Evolutionary conservation across 2,329 filamentous ascomycete genomes (phyloP), one percentile per base, ranked within the genome.

Genomic region (Metarhizium rileyi): DNA sequence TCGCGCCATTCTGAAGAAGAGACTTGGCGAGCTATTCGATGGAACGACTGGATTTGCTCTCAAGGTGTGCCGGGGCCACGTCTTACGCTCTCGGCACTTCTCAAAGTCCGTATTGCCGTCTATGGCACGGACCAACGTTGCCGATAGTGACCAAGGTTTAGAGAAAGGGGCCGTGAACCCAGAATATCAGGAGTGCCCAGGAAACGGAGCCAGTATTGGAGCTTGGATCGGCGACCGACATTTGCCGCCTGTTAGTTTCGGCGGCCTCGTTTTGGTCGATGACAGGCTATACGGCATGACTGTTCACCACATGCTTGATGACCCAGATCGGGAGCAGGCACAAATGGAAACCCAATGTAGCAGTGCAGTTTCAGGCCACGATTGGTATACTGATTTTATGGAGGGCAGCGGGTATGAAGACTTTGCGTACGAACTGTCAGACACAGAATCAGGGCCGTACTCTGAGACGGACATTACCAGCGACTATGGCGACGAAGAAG

Each of bases 261-360:
- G 91, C 12, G 91, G 91, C 8, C 76, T 95, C 4, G 81, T 97
- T 38, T 71, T 93, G 28, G 81, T 97, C 2, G 90, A 97, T 61
- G 82, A 86, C 49, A 83, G 86, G 63, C 81, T 87, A 0, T 93
- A 90, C 60, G 91, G 91, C 12, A 93, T 97, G 87, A 96, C 89
- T 22, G 91, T 97, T 0, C 91, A 97, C 61, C 91, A 97, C 65
- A 91, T 97, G 82, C 79, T 97, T 2, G 91, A 96, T 71, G 78
- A 83, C 50, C 80, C 78, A 1, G 77, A 78, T 3, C 66, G 67
- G 48, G 70, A 74, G 9, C 69, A 69, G 33, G 59, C 56, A 1
- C 55, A 56, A 9, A 52, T 50, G 23, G 56, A 65, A 40, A 56
- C 57, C 3, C 44, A 57, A 46, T 64, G 61, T 42, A 75, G 63